Evolutionary conservation across 306 rosid species (phyloP).

Genomic region (Medicago arabica): DNA sequence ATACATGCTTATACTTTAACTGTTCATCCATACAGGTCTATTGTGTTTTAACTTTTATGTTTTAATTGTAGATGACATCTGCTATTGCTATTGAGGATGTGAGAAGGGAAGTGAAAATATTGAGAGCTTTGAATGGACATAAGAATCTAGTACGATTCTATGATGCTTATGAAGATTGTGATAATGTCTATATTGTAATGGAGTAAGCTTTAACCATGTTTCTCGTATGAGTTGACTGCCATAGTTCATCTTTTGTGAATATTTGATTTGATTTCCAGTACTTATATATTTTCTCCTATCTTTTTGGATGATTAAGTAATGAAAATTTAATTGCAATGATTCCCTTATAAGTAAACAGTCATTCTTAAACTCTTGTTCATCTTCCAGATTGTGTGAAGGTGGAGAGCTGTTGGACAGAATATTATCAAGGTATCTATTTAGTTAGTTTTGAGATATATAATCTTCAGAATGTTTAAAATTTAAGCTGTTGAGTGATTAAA

Average conservation of each 20-base stretch:
- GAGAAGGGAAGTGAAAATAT: constrained; percentile 92
- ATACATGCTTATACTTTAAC: not conserved
- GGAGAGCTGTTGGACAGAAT: constrained; percentile 97
- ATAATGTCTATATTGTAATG: constrained; percentile 89
- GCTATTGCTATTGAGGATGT: constrained; percentile 97
- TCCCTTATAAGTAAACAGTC: not conserved
- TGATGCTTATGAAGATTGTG: constrained; percentile 87
- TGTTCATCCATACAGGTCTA: not conserved
- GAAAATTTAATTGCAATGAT: not conserved
- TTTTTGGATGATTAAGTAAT: not conserved
- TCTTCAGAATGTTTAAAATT: constrained; percentile 21
- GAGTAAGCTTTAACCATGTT: constrained; percentile 63
- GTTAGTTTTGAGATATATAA: constrained; percentile 7
- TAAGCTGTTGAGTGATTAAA: not conserved
- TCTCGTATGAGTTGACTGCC: not conserved
- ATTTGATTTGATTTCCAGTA: not conserved
- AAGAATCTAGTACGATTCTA: constrained; percentile 74
- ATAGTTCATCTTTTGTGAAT: not conserved
- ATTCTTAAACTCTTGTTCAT: constrained; percentile 21
- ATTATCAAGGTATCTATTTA: constrained; percentile 71
- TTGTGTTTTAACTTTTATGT: not conserved
- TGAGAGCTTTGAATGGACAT: constrained; percentile 89
- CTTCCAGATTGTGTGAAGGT: constrained; percentile 85
- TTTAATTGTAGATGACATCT: constrained; percentile 80
- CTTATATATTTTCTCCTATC: constrained; percentile 21